Conservation (phyloP, 164 flowering plant species). For the grape (Vitis vinifera) region DNA sequence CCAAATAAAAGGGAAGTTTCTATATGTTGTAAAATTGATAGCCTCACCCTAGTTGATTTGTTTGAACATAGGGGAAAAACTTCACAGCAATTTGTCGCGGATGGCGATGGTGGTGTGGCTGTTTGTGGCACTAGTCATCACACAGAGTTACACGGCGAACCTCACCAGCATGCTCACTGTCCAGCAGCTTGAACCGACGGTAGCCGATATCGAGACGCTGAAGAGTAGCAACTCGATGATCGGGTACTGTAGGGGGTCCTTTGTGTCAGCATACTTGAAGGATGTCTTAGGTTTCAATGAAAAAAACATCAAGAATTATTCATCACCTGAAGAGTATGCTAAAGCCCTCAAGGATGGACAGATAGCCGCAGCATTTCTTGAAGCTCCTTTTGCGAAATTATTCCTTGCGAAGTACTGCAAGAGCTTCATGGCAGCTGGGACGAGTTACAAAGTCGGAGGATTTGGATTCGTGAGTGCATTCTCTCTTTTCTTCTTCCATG, state of each 20-base stretch:
- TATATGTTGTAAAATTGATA: no score
- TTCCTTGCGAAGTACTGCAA: constrained; percentile 36
- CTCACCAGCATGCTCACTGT: constrained; percentile 30
- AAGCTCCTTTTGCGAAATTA: constrained; percentile 23
- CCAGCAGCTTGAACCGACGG: constrained; percentile 17
- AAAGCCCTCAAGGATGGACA: constrained; percentile 19
- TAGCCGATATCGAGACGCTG: constrained; percentile 13
- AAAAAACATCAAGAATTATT: constrained; percentile 16
- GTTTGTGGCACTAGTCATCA: constrained; percentile 27
- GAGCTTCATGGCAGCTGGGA: constrained; percentile 21
- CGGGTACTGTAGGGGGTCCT: constrained; percentile 25
- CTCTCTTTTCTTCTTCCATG: neutral
- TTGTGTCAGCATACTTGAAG: constrained; percentile 20
- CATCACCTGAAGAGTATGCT: constrained; percentile 12
- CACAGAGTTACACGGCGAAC: constrained; percentile 34
- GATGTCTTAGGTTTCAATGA: constrained; percentile 14
- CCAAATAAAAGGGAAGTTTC: no score
- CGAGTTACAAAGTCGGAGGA: constrained; percentile 40
- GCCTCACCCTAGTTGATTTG: neutral
- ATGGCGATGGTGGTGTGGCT: constrained; percentile 35
- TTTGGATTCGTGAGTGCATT: constrained; percentile 38
- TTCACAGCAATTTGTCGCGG: constrained; percentile 32
- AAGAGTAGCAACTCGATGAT: constrained; percentile 16
- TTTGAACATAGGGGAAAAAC: constrained; percentile 15
- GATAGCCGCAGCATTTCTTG: constrained; percentile 32